Evolutionary conservation across 2,329 filamentous ascomycete genomes (phyloP).

Genomic region (Davidsoniella neocaledoniae): DNA sequence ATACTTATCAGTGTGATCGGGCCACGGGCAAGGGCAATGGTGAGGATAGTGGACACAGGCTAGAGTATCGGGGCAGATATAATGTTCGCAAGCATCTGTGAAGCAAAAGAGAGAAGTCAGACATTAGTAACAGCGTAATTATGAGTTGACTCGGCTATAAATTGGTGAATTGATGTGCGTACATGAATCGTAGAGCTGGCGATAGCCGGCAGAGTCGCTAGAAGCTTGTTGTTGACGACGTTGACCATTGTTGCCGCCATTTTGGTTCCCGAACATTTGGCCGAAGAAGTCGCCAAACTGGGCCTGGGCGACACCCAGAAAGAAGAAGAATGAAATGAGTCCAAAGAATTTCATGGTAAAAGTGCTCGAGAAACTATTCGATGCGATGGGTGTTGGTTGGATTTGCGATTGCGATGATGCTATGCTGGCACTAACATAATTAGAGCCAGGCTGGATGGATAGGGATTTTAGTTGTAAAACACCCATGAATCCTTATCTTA

Average conservation of each 20-base stretch:
- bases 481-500: slow-evolving; percentile 9
- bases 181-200: slow-evolving; percentile 52
- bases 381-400: not conserved
- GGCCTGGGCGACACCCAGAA: slow-evolving; percentile 26
- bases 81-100: slow-evolving; percentile 72
- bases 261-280: slow-evolving; percentile 67
- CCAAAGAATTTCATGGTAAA: slow-evolving; percentile 1
- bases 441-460: not conserved
- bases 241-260: slow-evolving; percentile 23
- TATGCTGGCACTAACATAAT: not conserved
- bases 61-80: slow-evolving; percentile 85
- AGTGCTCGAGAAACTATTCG: not conserved
- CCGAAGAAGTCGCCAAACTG: slow-evolving; percentile 94
- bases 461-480: not conserved
- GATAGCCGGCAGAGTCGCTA: slow-evolving; percentile 71
- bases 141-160: not conserved
- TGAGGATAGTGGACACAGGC: slow-evolving; percentile 93
- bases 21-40: slow-evolving; percentile 86
- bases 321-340: slow-evolving; percentile 6
- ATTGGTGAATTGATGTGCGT: slow-evolving; percentile 15
- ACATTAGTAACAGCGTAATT: not conserved
- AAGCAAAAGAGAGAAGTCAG: not conserved
- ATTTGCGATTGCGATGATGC: not conserved
- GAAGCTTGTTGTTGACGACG: slow-evolving; percentile 61
- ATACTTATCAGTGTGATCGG: slow-evolving; percentile 59